Base-by-base conservation (phyloP, 2,329 filamentous ascomycete species). In the Colletotrichum sp. region DNA sequence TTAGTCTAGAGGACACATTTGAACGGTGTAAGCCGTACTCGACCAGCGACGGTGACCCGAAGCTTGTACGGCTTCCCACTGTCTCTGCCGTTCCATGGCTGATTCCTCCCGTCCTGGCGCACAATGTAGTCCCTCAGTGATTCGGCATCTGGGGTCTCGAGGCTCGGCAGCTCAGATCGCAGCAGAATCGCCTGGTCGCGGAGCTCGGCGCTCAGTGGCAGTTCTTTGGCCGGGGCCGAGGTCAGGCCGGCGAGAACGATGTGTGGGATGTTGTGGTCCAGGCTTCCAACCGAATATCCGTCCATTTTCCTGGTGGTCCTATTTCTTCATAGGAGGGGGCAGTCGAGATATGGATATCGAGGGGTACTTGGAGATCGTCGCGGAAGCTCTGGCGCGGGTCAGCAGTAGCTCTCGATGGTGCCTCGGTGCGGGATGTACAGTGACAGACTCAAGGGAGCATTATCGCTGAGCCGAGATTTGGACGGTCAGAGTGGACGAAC, bases 181-280 rank as follows among this genome's bases (percentile, higher is more conserved):
- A 97, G 89, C 73, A 91, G 87, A 55, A 91, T 88, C 24, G 90
- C 91, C 70, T 88, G 86, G 75, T 91, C 90, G 80, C 90, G 88
- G 55, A 94, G 87, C 68, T 88, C 88, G 62, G 86, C 86, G 78
- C 89, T 85, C 66, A 87, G 79, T 69, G 85, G 81, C 74, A 87
- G 83, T 78, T 87, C 81, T 78, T 88, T 78, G 30, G 82, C 80
- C 84, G 85, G 60, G 75, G 80, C 78, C 82, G 82, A 81, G 85
- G 83, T 77, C 7, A 98, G 89, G 15, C 96, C 97, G 48, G 95
- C 95, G 38, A 98, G 90, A 62, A 97, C 88, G 76, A 98, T 86
- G 73, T 98, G 90, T 43, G 96, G 96, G 80, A 97, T 90, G 85
- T 97, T 97, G 85, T 97, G 96, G 83, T 93, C 92, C 83, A 98